Conservation (phyloP, 2,329 filamentous ascomycete species). For the Fusarium robinianum region DNA sequence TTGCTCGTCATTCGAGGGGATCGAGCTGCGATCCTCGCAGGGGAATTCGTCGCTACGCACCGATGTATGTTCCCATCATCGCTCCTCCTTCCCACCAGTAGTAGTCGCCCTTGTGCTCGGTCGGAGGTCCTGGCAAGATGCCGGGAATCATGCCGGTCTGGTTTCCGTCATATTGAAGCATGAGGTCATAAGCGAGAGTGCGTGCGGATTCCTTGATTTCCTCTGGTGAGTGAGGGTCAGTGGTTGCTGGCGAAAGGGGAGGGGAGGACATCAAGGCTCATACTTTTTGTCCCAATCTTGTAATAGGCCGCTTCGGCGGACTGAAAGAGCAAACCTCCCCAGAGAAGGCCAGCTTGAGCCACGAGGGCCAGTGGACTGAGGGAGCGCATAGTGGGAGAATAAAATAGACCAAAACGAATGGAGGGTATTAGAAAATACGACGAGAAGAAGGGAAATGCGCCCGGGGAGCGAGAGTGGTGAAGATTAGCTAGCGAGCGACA, state of each 20-base stretch:
- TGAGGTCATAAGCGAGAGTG: conserved; percentile 55
- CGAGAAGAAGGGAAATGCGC: conserved; percentile 1
- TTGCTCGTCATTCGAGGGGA: neutral
- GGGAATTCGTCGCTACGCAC: conserved; percentile 17
- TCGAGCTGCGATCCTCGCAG: accelerated
- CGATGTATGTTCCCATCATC: conserved; percentile 69
- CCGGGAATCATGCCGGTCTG: conserved; percentile 57
- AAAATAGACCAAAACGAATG: neutral
- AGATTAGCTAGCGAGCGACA: conserved; percentile 23
- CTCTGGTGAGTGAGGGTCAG: conserved; percentile 39
- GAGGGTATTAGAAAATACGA: neutral
- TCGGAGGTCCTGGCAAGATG: conserved; percentile 61
- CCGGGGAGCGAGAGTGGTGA: neutral
- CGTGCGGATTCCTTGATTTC: conserved; percentile 53
- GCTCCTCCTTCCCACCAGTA: conserved; percentile 78
- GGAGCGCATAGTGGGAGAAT: conserved; percentile 2
- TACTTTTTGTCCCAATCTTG: conserved; percentile 41
- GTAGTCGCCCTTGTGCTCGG: conserved; percentile 54
- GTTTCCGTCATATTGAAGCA: conserved; percentile 57
- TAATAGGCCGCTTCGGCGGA: conserved; percentile 35
- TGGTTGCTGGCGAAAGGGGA: too few species aligned
- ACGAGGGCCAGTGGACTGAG: conserved; percentile 4
- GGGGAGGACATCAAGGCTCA: too few species aligned
- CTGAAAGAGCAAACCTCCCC: conserved; percentile 22
- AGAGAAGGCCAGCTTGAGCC: conserved; percentile 19